A percentile compares a stretch with the other conserved stretches of the same genome.
phyloP scores from a whole-genome alignment of 495 filamentous ascomycete genomes.

The Penicillium daleae region DNA sequence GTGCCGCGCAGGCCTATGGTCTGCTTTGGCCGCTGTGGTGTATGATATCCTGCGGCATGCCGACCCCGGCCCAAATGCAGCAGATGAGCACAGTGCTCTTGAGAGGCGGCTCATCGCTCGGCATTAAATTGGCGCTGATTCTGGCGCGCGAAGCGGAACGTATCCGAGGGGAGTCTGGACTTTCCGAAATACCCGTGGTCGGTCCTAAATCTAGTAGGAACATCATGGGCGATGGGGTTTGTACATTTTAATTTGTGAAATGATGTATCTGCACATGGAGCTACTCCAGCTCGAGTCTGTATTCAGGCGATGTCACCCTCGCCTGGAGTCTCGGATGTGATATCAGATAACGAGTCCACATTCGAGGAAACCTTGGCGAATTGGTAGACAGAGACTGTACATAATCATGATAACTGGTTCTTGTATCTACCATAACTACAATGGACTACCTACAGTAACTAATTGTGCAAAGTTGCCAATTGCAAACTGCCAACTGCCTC shows the following conservation, averaged over 20 bases:
- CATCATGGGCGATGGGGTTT: not conserved
- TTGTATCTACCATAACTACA: constrained; percentile 5
- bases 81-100: constrained; percentile 36
- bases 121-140: constrained; percentile 44
- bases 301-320: too few relatives aligned
- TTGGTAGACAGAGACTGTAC: not conserved
- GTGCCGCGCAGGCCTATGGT: constrained; percentile 41
- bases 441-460: not conserved
- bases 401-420: constrained; percentile 11
- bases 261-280: not conserved
- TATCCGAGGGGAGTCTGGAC: constrained; percentile 5
- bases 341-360: not conserved
- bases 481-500: too few relatives aligned
- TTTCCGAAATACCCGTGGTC: not conserved
- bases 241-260: not conserved
- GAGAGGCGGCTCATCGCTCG: constrained; percentile 37
- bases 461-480: too few relatives aligned
- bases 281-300: too few relatives aligned
- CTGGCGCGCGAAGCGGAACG: constrained; percentile 37
- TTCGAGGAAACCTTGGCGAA: not conserved
- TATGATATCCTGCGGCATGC: constrained; percentile 40
- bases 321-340: not conserved
- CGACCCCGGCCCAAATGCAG: constrained; percentile 35
- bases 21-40: constrained; percentile 53
- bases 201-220: not conserved